Base-by-base conservation (phyloP, 2,329 filamentous ascomycete genomes). In the Talaromyces sp. region DNA sequence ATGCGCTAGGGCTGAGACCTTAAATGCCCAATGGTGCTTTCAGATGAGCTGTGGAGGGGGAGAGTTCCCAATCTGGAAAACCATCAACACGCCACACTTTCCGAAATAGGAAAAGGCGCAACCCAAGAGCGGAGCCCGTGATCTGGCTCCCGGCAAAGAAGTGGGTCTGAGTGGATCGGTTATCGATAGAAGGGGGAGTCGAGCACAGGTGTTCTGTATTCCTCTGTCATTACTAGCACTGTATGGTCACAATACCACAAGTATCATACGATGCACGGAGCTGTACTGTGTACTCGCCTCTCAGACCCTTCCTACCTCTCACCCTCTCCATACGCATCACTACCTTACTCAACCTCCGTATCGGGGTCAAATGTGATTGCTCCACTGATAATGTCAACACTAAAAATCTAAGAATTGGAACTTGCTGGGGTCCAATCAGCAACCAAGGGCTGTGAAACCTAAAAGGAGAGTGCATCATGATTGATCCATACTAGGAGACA, bases 1-100 rank as follows among this genome's bases (percentile, higher is more conserved):
- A 61, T 50, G 59, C 59, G 33, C 33, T 50, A 61, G 59, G 58
- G 59, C 59, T 61, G 59, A 37, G 35, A 33, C 10, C 27, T 22
- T 11, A 27, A 48, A 16, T 27, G 45, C 10, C 45, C 45, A 48
- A 48, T 48, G 9, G 22, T 16, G 45, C 22, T 48, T 48, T 11
- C 13, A 24, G 22, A 24, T 13, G 10, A 24, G 45, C 45, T 11
- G n/a, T 16, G 33, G 6, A 35, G 33, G 54, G 41, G 56, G 56
- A n/a, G 56, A 31, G 3, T 31, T 27, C 56, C 56, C 39, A 24
- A 59, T 59, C 6, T 11, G 57, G 57, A 31, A 45, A 43, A 13
- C 39, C 24, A 14, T 59, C 57, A 45, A 31, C 27, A 59, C 57
- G 24, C 27, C 31, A 19, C 27, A 35, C 14, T n/a, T 4, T n/a